Evolutionary conservation across 179 eudicot species (phyloP).

Genomic region (Beta corolliflora): DNA sequence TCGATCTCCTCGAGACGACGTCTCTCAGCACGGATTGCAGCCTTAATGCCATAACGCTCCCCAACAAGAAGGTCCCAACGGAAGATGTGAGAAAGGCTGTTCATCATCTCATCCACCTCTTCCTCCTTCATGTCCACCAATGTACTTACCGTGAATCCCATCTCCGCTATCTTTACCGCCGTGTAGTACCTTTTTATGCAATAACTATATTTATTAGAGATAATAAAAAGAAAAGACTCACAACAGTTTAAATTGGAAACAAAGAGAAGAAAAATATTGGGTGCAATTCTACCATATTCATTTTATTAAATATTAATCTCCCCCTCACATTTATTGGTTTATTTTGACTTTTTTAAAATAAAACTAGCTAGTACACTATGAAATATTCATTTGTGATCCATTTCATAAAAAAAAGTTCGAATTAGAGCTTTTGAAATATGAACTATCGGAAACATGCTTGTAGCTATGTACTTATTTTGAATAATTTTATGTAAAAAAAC

Average conservation of each 20-base stretch:
- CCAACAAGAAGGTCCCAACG: constrained; percentile 92
- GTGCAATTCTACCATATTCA: background rate
- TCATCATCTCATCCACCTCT: constrained; percentile 95
- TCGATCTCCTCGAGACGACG: constrained; percentile 67
- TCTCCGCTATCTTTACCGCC: constrained; percentile 81
- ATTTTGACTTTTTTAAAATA: too few species aligned
- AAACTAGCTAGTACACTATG: too few species aligned
- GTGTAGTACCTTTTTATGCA: constrained; percentile 54
- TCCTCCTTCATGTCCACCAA: constrained; percentile 87
- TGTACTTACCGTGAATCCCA: constrained; percentile 93
- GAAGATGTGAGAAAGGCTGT: constrained; percentile 68
- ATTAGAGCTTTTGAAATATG: too few species aligned
- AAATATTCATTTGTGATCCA: too few species aligned
- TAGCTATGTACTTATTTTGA: too few species aligned
- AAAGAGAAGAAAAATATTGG: background rate
- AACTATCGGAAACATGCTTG: too few species aligned
- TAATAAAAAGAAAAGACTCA: background rate
- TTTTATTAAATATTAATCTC: too few species aligned
- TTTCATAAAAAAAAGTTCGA: too few species aligned
- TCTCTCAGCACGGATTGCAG: constrained; percentile 84
- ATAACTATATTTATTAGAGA: background rate
- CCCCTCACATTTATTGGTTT: too few species aligned
- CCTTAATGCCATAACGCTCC: constrained; percentile 85
- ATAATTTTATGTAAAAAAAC: too few species aligned
- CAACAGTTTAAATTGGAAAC: background rate